Base-by-base conservation (phyloP, 352 stramenopile species). In the Phytophthora nicotianae region DNA sequence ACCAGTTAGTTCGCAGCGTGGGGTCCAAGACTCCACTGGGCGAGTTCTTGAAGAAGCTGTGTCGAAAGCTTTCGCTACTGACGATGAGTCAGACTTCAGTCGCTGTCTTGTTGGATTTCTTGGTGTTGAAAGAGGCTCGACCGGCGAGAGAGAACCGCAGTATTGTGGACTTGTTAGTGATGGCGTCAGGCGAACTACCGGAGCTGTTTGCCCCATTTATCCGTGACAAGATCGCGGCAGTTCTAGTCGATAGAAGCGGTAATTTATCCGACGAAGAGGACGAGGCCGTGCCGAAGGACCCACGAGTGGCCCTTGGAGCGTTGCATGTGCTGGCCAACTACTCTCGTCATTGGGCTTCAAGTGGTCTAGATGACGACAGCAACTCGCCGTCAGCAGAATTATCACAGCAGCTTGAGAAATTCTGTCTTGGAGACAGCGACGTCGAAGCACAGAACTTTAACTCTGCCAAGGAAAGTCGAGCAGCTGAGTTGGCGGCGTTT, bases 31-130 rank as follows among this genome's bases (percentile, higher is more conserved):
- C 79, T 1, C 68, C 75, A 9, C 59, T 95, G 5, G 86, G 88
- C 4, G 85, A 90, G 7, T 91, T 93, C 23, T 19, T 93, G 24
- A 95, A 94, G 67, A 90, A 82, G 24, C 47, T 96, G n/a, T 95
- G 86, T 47, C 83, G 86, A 13, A 93, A 92, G 32, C 58, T 92
- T 11, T 86, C 86, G 16, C 52, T 91, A 20, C 57, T 92, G 20
- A 93, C 86, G 1, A 59, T 95, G 9, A 93, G 76, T 58, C 69
- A 82, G 46, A 42, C 50, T 38, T 79, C 65, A 0, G 52, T 89
- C 9, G 51, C 46, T 53, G 51, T 50, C 7, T 79, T 77, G 19
- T 42, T 91, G 27, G 54, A 70, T 11, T 83, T 74, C n/a, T 82
- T 89, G 27, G 50, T 73, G 16, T 37, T 60, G 8, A 76, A 56